Conservation (phyloP, 768 basidiomycete genomes). For the Inosperma sp. region DNA sequence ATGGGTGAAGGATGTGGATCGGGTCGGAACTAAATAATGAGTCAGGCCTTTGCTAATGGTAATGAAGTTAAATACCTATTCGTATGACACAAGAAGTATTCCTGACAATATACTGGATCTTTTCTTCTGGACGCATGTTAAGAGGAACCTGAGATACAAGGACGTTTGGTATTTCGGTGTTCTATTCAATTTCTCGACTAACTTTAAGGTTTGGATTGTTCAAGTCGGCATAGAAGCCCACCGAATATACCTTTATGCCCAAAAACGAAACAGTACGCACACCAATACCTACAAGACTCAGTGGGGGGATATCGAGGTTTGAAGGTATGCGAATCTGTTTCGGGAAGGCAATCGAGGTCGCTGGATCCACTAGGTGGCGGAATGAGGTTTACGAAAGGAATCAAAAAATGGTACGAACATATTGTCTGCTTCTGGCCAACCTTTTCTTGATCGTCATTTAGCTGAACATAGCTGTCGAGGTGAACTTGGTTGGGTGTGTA, state of each 20-base stretch:
- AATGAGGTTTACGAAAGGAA: background rate
- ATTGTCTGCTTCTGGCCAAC: slow-evolving; percentile 30
- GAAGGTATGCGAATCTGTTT: slow-evolving; percentile 59
- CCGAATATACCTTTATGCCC: slow-evolving; percentile 82
- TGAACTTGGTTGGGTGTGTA: slow-evolving; percentile 31
- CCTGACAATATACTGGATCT: slow-evolving; percentile 60
- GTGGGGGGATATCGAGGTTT: slow-evolving; percentile 53
- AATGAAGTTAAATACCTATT: slow-evolving; percentile 46
- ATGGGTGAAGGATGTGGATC: slow-evolving; percentile 72
- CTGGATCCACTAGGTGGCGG: slow-evolving; percentile 55
- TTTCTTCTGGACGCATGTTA: slow-evolving; percentile 59
- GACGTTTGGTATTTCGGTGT: background rate
- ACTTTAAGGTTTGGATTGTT: slow-evolving; percentile 59
- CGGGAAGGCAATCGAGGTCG: slow-evolving; percentile 71
- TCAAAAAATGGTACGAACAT: slow-evolving; percentile 5
- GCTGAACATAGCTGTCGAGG: slow-evolving; percentile 34
- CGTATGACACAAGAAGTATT: slow-evolving; percentile 70
- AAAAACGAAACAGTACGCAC: slow-evolving; percentile 88
- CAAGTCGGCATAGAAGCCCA: slow-evolving; percentile 87
- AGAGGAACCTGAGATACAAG: slow-evolving; percentile 43
- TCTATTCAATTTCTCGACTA: slow-evolving; percentile 9
- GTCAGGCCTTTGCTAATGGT: background rate
- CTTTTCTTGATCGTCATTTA: slow-evolving; percentile 5
- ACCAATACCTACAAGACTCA: slow-evolving; percentile 77
- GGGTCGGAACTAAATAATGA: slow-evolving; percentile 54